phyloP scores from a whole-genome alignment of 1,139 yeast species.

The Magnusiomyces suaveolens region DNA sequence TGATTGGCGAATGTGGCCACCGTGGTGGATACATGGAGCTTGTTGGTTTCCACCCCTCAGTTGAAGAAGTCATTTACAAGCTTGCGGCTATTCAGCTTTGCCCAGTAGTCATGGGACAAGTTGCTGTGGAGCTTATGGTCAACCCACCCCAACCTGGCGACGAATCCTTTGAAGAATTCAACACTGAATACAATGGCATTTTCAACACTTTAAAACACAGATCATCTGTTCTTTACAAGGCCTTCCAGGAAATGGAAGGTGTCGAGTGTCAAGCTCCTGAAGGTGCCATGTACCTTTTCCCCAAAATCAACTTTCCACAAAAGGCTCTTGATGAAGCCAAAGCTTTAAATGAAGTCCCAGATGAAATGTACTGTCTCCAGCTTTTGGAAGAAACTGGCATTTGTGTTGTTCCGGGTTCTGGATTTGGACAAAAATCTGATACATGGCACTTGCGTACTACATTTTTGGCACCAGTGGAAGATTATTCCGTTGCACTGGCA shows the following conservation, averaged over 20 bases:
- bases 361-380: conserved; percentile 79
- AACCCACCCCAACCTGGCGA: conserved; percentile 79
- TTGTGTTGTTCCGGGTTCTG: conserved; percentile 95
- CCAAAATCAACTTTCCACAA: conserved; percentile 54
- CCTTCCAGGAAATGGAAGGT: conserved; percentile 70
- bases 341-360: conserved; percentile 47
- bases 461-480: conserved; percentile 87
- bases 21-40: conserved; percentile 98
- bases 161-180: conserved; percentile 59
- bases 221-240: conserved; percentile 52
- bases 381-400: conserved; percentile 85
- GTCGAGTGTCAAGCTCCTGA: conserved; percentile 77
- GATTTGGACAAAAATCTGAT: conserved; percentile 85
- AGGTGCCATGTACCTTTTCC: conserved; percentile 98
- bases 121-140: conserved; percentile 82
- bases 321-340: conserved; percentile 56
- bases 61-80: conserved; percentile 63
- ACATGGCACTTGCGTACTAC: conserved; percentile 93
- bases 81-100: conserved; percentile 84
- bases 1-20: conserved; percentile 97
- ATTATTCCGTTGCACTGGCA: conserved; percentile 72
- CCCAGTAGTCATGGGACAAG: conserved; percentile 92
- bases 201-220: conserved; percentile 54
- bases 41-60: conserved; percentile 64
- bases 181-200: conserved; percentile 50